A percentile compares a stretch with the other conserved stretches of the same genome.
Evolutionary conservation across 2,329 filamentous ascomycete species (phyloP).

Genomic region (Penicillium sp.): DNA sequence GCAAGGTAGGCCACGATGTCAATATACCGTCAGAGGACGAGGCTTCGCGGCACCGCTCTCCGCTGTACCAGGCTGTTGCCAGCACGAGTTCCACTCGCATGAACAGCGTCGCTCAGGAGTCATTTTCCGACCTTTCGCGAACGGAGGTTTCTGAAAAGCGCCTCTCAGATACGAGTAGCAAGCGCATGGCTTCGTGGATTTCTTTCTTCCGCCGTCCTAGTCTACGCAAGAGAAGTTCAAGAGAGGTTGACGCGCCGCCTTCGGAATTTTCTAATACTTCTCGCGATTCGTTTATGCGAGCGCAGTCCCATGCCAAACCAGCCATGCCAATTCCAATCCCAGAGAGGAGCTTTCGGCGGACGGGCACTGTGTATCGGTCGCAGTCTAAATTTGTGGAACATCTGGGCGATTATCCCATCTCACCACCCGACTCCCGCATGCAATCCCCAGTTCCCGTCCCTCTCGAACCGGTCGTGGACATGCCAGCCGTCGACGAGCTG

Average conservation of each 20-base stretch:
- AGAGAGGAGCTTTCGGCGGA: conserved; percentile 43
- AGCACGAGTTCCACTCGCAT: conserved; percentile 53
- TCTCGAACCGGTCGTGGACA: conserved; percentile 31
- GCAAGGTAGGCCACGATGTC: conserved; percentile 23
- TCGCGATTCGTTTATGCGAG: conserved; percentile 72
- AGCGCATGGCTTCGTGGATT: conserved; percentile 55
- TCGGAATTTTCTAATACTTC: conserved; percentile 92
- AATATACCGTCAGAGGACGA: conserved; percentile 32
- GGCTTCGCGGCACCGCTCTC: conserved; percentile 38
- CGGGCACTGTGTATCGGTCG: conserved; percentile 67
- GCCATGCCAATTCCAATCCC: conserved; percentile 34
- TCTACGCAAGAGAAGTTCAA: conserved; percentile 54
- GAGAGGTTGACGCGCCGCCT: conserved; percentile 48
- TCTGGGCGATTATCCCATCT: conserved; percentile 77
- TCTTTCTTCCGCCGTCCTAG: conserved; percentile 70
- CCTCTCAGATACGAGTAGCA: conserved; percentile 52
- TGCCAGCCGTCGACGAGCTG: conserved; percentile 8
- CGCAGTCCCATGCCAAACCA: conserved; percentile 47
- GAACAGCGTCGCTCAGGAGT: conserved; percentile 47
- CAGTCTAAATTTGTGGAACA: conserved; percentile 92
- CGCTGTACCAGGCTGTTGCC: conserved; percentile 43
- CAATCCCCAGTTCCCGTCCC: conserved; percentile 65
- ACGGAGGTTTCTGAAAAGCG: conserved; percentile 52
- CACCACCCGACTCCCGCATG: conserved; percentile 77
- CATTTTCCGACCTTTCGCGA: conserved; percentile 49